Base-by-base conservation (phyloP, 2,329 filamentous ascomycete genomes). In the Microsporum ferrugineum region DNA sequence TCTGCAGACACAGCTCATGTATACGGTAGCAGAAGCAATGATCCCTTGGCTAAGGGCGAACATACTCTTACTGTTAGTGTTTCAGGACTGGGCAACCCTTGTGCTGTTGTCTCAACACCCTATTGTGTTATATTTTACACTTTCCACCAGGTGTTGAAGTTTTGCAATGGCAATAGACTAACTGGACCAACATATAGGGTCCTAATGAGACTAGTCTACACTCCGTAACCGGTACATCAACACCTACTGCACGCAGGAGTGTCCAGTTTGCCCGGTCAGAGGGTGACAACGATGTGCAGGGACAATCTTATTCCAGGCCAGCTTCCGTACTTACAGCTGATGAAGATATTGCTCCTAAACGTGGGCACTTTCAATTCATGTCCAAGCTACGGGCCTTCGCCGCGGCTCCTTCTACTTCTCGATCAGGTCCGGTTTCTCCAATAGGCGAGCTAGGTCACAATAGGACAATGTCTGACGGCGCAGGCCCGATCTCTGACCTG, bases 341-440 rank as follows among this genome's bases (percentile, higher is more conserved):
- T 58, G 79, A 75, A n/a, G 88, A 88, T 41, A 75, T 77, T 6
- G 72, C 78, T 12, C 77, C 76, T 61, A 86, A 85, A 72, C 78
- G 69, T 34, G 78, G 82, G 1, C 59, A 73, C 60, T 82, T 82
- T 27, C 86, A 87, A 29, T 80, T 95, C 65, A 89, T 95, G 74
- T 86, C 86, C 17, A 91, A 88, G 71, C 74, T 95, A 64, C 90
- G 88, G 70, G 86, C 88, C 2, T 77, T 95, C 60, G 84, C 88
- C 27, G 82, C 79, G 8, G 77, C 80, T 0, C 78, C 79, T 27
- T 68, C 75, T 17, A 81, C 83, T 66, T 73, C 76, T 2, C 75
- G 81, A 38, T 79, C 76, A 29, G 84, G 80, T 65, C 77, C 73
- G 7, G 72, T 75, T 57, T 77, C 78, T 0, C 70, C 75, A 38